Evolutionary conservation across 352 stramenopile genomes (phyloP).

Genomic region (Phytophthora boehmeriae): DNA sequence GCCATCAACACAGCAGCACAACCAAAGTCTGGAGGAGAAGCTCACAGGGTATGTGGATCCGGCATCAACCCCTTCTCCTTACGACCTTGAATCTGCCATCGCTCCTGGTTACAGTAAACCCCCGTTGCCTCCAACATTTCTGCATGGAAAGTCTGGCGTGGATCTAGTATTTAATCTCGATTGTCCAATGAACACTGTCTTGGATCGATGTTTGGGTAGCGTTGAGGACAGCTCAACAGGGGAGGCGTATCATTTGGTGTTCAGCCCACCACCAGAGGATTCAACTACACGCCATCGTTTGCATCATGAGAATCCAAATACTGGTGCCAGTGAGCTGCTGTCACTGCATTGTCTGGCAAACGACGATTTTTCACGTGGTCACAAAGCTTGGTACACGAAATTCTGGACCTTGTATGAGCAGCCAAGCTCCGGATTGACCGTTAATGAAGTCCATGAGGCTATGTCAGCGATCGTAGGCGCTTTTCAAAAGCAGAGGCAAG

Average conservation of each 20-base stretch:
- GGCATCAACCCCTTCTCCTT: conserved; percentile 39
- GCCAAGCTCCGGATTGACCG: conserved; percentile 14
- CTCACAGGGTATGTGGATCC: conserved; percentile 67
- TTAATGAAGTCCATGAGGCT: conserved; percentile 38
- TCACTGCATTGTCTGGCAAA: conserved; percentile 55
- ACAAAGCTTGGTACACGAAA: conserved; percentile 51
- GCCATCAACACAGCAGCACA: conserved; percentile 51
- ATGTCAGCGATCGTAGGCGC: conserved; percentile 44
- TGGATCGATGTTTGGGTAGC: conserved; percentile 69
- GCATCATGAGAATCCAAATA: conserved; percentile 50
- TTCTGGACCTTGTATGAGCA: conserved; percentile 55
- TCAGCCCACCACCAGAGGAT: conserved; percentile 48
- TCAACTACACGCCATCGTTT: conserved; percentile 60
- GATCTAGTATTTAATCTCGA: conserved; percentile 77
- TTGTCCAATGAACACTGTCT: conserved; percentile 32
- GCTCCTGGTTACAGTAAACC: conserved; percentile 46
- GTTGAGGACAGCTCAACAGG: conserved; percentile 55
- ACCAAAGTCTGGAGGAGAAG: conserved; percentile 50
- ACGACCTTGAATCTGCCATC: conserved; percentile 62
- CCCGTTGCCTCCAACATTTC: conserved; percentile 43
- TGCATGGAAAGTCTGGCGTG: conserved; percentile 71
- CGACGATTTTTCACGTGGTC: conserved; percentile 24
- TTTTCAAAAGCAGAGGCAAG: conserved; percentile 27
- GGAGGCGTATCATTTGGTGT: conserved; percentile 53
- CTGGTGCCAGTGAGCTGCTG: conserved; percentile 53